phyloP scores from a whole-genome alignment of 1,284 basidiomycete species.

The Veloboletus limbatus region DNA sequence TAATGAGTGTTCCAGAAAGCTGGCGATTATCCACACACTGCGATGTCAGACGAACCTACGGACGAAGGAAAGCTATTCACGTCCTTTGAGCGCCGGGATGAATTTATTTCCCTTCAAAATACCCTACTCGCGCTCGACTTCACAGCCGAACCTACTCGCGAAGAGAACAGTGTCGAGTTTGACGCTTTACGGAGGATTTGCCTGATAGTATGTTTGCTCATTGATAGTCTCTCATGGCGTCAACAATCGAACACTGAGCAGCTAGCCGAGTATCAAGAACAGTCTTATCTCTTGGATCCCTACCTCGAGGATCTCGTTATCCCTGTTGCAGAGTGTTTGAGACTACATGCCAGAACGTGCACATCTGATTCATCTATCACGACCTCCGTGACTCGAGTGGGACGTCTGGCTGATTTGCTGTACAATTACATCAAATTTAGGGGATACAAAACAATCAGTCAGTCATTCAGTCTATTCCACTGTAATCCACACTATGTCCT shows the following conservation, averaged over 20 bases:
- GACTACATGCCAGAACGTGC: conserved; percentile 51
- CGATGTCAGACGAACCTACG: conserved; percentile 37
- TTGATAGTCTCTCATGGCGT: conserved; percentile 4
- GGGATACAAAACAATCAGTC: conserved; percentile 91
- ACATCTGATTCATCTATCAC: conserved; percentile 35
- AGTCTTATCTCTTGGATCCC: conserved; percentile 95
- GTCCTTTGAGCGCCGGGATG: conserved; percentile 59
- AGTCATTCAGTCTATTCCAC: conserved; percentile 34
- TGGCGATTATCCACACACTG: neutral
- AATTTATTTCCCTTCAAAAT: conserved; percentile 55
- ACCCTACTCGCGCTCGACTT: conserved; percentile 53
- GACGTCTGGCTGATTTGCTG: conserved; percentile 62
- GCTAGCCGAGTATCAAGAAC: conserved; percentile 92
- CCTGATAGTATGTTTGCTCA: conserved; percentile 29
- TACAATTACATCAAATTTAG: conserved; percentile 88
- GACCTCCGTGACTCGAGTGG: conserved; percentile 44
- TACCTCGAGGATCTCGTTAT: conserved; percentile 80
- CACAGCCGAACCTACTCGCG: conserved; percentile 41
- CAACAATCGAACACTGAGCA: conserved; percentile 32
- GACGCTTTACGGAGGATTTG: conserved; percentile 41
- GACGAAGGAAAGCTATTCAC: conserved; percentile 46
- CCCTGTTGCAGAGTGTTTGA: conserved; percentile 73
- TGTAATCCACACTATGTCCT: conserved; percentile 11
- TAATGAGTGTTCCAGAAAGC: conserved; percentile 12
- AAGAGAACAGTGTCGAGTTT: conserved; percentile 47